Percentiles rank a stretch among this genome's conserved stretches.
Evolutionary conservation across 2,329 filamentous ascomycete species (phyloP).

Genomic region (Ceratocystis destructans): DNA sequence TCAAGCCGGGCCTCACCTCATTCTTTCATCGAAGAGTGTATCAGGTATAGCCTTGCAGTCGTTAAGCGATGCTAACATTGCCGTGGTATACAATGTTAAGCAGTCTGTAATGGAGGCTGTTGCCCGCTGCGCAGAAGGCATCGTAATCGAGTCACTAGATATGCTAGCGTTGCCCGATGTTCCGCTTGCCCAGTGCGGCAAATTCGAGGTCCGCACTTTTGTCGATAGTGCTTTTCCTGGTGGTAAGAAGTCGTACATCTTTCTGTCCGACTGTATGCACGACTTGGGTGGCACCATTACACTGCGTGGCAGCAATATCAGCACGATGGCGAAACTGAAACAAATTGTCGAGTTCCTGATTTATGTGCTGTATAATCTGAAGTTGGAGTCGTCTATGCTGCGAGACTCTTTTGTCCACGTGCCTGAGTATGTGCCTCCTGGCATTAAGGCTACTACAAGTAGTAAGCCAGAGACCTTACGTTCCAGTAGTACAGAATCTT

Average conservation of each 20-base stretch:
- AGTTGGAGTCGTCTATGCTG: conserved; percentile 87
- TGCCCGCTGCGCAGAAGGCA: conserved; percentile 77
- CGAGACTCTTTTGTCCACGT: conserved; percentile 82
- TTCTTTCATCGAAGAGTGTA: conserved; percentile 87
- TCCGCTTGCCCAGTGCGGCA: conserved; percentile 65
- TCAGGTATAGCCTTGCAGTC: conserved; percentile 83
- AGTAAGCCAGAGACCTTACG: neutral
- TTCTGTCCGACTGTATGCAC: conserved; percentile 76
- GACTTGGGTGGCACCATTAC: conserved; percentile 92
- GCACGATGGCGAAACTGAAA: conserved; percentile 66
- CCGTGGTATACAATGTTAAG: conserved; percentile 94
- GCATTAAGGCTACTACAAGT: neutral
- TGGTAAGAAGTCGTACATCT: conserved; percentile 88
- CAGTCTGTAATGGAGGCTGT: conserved; percentile 91
- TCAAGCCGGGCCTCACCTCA: conserved; percentile 66
- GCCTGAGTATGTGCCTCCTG: conserved; percentile 40
- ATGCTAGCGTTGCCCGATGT: conserved; percentile 64
- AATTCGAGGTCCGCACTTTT: conserved; percentile 92
- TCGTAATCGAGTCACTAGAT: conserved; percentile 87
- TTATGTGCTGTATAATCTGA: conserved; percentile 95
- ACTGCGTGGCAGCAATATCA: conserved; percentile 63
- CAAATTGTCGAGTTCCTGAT: conserved; percentile 96
- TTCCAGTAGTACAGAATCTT: neutral
- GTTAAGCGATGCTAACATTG: conserved; percentile 74
- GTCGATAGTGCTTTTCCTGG: conserved; percentile 62